Conservation (phyloP, 2,329 filamentous ascomycete species). For the Cytospora piceicola region DNA sequence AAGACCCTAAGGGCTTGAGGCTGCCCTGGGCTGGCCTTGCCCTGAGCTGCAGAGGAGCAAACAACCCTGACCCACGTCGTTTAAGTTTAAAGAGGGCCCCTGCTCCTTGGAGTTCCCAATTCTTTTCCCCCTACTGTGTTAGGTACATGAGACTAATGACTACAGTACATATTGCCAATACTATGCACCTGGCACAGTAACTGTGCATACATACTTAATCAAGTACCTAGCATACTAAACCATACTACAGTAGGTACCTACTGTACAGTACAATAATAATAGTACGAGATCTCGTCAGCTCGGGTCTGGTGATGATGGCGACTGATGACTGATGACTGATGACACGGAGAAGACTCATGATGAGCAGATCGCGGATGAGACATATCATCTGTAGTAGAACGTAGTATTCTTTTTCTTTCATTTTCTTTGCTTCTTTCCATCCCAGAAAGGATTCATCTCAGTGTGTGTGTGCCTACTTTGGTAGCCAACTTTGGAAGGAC, state of each 20-base stretch:
- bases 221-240: no score
- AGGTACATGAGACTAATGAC: no score
- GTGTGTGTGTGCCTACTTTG: no score
- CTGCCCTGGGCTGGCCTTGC: no score
- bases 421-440: not conserved
- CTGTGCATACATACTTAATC: no score
- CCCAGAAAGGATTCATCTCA: not conserved
- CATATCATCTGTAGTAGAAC: not conserved
- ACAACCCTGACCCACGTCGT: constrained; percentile 29
- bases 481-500: not conserved
- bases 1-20: no score
- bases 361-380: not conserved
- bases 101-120: not conserved
- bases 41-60: not conserved
- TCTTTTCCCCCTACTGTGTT: not conserved
- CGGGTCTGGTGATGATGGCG: no score
- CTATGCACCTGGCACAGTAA: no score
- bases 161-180: no score
- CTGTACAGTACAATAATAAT: no score
- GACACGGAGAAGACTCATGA: not conserved
- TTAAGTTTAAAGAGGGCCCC: constrained; percentile 19
- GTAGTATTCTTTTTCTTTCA: not conserved
- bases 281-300: no score
- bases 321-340: not conserved
- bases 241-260: no score